Evolutionary conservation across 768 basidiomycete species (phyloP).

Genomic region (Tulasnella sp.): DNA sequence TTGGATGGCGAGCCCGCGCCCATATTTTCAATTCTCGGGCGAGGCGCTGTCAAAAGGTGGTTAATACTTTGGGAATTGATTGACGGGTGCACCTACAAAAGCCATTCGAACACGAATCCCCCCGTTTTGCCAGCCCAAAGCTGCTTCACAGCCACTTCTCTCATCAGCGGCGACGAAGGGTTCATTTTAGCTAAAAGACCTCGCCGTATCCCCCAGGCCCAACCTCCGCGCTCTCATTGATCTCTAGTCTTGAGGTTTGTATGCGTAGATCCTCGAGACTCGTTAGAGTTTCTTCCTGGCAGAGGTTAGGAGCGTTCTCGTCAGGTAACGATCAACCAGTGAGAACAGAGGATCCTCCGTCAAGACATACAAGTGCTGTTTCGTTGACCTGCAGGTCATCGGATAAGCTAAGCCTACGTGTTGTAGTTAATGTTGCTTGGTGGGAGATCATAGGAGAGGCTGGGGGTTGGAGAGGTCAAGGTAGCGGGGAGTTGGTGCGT

Average conservation of each 20-base stretch:
- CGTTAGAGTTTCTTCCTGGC: not conserved
- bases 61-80: not conserved
- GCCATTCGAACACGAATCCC: slow-evolving; percentile 2
- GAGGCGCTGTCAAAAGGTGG: not conserved
- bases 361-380: not conserved
- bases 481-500: not conserved
- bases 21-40: slow-evolving; percentile 8
- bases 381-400: not conserved
- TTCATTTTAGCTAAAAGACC: not conserved
- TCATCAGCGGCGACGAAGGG: not conserved
- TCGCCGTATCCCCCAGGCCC: slow-evolving; percentile 7
- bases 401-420: not conserved
- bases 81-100: not conserved
- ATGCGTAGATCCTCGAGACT: not conserved
- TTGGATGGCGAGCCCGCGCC: not conserved
- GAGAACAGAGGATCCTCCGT: not conserved
- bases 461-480: not conserved
- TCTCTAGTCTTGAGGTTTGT: not conserved
- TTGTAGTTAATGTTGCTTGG: not conserved
- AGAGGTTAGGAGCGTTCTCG: not conserved
- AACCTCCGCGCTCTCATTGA: not conserved
- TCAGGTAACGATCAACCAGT: not conserved
- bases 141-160: slow-evolving; percentile 3
- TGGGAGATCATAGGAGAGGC: not conserved
- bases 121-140: not conserved